Conservation (phyloP, 208 protist species). For the Trypanosoma caninum region DNA sequence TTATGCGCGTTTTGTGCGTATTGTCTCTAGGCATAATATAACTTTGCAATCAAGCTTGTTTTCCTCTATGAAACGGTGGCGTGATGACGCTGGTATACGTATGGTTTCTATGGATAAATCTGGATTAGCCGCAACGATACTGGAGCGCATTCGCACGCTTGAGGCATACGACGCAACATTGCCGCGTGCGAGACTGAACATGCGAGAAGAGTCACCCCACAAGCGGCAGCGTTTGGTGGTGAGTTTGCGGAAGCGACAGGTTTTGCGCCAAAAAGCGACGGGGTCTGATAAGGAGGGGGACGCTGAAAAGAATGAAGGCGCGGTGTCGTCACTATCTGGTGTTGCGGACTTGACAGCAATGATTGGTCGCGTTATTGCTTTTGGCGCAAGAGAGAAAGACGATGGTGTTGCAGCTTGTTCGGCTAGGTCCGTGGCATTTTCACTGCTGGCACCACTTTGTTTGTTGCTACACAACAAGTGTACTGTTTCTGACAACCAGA, state of each 20-base stretch:
- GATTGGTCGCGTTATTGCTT: conserved; percentile 6
- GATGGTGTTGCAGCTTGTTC: neutral
- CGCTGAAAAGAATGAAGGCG: neutral
- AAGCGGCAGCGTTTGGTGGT: conserved; percentile 5
- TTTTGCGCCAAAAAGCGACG: neutral
- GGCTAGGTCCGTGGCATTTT: conserved; percentile 5
- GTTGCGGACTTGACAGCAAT: neutral
- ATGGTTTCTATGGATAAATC: neutral
- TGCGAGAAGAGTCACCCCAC: neutral
- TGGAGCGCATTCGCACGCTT: neutral
- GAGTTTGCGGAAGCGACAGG: neutral
- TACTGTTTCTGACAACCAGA: neutral
- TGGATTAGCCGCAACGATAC: neutral
- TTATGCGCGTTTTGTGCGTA: conserved; percentile 5
- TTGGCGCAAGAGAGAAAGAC: neutral
- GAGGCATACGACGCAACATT: neutral
- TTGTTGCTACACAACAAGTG: neutral
- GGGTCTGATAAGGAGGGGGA: neutral
- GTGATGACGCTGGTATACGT: neutral
- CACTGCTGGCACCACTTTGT: conserved; percentile 13
- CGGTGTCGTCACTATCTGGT: neutral
- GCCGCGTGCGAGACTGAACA: neutral
- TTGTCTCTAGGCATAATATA: neutral
- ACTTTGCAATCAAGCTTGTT: neutral
- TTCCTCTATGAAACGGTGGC: neutral